Percentiles rank a stretch among this genome's conserved stretches.
Evolutionary conservation across 192 early-diverging fungal genomes (phyloP).

Genomic region (Radiomyces spectabilis): DNA sequence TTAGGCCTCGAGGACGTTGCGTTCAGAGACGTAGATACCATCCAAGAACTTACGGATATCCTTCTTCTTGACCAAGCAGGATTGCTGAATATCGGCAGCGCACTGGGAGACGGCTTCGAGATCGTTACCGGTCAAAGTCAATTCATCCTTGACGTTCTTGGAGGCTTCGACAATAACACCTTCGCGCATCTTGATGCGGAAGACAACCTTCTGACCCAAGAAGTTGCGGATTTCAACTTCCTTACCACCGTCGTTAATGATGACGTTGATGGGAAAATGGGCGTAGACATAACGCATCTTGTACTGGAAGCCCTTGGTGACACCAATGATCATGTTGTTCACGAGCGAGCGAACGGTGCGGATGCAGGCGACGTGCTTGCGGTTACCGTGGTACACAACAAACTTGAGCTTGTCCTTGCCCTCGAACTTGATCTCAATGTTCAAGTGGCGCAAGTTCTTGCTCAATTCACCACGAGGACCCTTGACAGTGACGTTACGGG

Average conservation of each 20-base stretch:
- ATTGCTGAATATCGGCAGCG: slow-evolving; percentile 94
- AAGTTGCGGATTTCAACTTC: slow-evolving; percentile 97
- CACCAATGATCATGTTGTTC: slow-evolving; percentile 95
- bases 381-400: slow-evolving; percentile 89
- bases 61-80: slow-evolving; percentile 92
- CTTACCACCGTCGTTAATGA: slow-evolving; percentile 67
- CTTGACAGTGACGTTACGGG: slow-evolving; percentile 79
- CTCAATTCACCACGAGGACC: slow-evolving; percentile 86
- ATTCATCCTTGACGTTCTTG: slow-evolving; percentile 88
- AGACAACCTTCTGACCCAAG: slow-evolving; percentile 91
- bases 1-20: slow-evolving; percentile 26
- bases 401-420: slow-evolving; percentile 69
- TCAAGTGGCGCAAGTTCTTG: slow-evolving; percentile 90
- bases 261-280: slow-evolving; percentile 99
- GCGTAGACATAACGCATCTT: slow-evolving; percentile 99
- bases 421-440: slow-evolving; percentile 80
- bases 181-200: slow-evolving; percentile 77
- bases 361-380: slow-evolving; percentile 98
- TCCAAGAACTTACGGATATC: slow-evolving; percentile 95
- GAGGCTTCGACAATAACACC: slow-evolving; percentile 79
- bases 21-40: slow-evolving; percentile 39
- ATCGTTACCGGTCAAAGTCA: slow-evolving; percentile 89
- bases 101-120: slow-evolving; percentile 92
- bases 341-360: slow-evolving; percentile 94
- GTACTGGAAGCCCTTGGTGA: slow-evolving; percentile 98